Percentiles rank a stretch among this genome's conserved stretches.
Conservation (phyloP, 352 stramenopile genomes). For the Salisapilia sapeloensis region DNA sequence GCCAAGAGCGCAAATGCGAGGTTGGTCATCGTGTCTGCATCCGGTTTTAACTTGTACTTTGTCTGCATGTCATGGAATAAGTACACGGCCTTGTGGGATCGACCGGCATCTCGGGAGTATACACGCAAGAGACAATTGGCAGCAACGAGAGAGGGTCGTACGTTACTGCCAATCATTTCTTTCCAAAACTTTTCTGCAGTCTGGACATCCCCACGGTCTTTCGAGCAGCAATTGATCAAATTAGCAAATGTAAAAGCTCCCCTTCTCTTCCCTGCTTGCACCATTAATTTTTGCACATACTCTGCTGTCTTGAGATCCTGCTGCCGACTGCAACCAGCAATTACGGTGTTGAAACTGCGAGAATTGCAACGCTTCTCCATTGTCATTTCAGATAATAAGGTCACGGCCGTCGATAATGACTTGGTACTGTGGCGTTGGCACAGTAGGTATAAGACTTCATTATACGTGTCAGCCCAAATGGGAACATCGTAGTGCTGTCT, state of each 20-base stretch:
- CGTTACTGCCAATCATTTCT: constrained; percentile 15
- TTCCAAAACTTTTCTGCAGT: constrained; percentile 21
- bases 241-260: constrained; percentile 32
- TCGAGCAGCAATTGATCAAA: constrained; percentile 47
- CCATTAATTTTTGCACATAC: constrained; percentile 27
- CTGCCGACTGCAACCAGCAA: constrained; percentile 38
- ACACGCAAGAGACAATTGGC: constrained; percentile 51
- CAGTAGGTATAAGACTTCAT: too few relatives aligned
- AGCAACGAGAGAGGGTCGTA: constrained; percentile 20
- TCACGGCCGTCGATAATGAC: too few relatives aligned
- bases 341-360: constrained; percentile 48
- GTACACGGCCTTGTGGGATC: constrained; percentile 15
- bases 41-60: constrained; percentile 15
- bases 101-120: constrained; percentile 13
- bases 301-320: constrained; percentile 16
- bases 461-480: too few relatives aligned
- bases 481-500: too few relatives aligned
- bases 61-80: constrained; percentile 8
- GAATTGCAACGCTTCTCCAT: constrained; percentile 12
- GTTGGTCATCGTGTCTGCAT: constrained; percentile 22
- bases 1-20: too few relatives aligned
- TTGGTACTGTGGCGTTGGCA: too few relatives aligned
- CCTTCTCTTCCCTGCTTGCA: constrained; percentile 6
- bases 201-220: constrained; percentile 11
- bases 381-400: constrained; percentile 33